Evolutionary conservation across 2,329 filamentous ascomycete genomes (phyloP).

Genomic region (Fusarium fujikuroi): DNA sequence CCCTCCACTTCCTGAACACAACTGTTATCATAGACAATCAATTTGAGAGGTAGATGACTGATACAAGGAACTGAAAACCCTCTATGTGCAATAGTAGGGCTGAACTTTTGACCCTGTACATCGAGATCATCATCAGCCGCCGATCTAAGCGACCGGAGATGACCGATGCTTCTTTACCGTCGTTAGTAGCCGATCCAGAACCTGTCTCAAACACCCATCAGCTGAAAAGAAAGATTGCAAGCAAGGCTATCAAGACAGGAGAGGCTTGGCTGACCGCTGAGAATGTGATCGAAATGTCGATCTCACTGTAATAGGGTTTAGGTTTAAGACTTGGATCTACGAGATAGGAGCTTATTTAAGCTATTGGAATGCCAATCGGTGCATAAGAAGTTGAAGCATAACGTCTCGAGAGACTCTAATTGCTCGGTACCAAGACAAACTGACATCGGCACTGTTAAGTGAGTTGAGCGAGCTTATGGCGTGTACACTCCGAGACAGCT

Average conservation of each 20-base stretch:
- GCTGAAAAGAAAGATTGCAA: neutral
- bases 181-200: neutral
- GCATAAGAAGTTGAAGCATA: neutral
- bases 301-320: neutral
- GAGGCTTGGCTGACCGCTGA: neutral
- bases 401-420: neutral
- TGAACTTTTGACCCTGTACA: neutral
- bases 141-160: neutral
- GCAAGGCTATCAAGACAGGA: neutral
- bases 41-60: neutral
- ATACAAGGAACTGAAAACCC: fast-evolving
- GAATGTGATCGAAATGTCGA: neutral
- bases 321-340: neutral
- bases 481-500: neutral
- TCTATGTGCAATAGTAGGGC: neutral
- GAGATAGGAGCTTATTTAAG: neutral
- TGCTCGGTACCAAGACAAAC: neutral
- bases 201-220: neutral
- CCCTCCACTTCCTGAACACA: neutral
- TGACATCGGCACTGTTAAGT: neutral
- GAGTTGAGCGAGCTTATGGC: neutral
- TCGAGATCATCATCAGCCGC: neutral
- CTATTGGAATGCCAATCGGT: neutral
- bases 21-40: neutral
- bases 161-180: neutral